Evolutionary conservation across 164 flowering plant species (phyloP).

Genomic region (Magnolia officinalis): DNA sequence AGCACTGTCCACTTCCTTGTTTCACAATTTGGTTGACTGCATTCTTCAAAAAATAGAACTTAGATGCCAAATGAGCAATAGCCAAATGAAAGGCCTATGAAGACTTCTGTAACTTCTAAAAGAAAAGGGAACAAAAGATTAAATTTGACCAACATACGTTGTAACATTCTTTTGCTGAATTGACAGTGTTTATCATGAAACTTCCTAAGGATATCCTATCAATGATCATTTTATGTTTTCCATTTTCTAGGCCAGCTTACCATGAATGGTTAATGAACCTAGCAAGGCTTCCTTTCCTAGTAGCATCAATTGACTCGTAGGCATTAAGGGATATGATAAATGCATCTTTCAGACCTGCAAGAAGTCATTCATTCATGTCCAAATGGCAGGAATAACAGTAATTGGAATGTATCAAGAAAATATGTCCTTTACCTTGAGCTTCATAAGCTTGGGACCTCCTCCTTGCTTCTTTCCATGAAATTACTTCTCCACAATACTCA

Average conservation of each 20-base stretch:
- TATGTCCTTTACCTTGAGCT: constrained; percentile 47
- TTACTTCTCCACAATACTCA: constrained; percentile 97
- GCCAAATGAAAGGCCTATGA: background rate
- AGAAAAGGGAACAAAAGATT: constrained; percentile 1
- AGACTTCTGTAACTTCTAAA: background rate
- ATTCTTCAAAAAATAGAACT: constrained; percentile 21
- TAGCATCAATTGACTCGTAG: constrained; percentile 81
- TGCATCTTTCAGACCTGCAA: constrained; percentile 83
- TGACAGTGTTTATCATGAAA: background rate
- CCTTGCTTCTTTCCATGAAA: constrained; percentile 81
- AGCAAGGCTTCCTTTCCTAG: constrained; percentile 91
- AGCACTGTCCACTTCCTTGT: constrained; percentile 93
- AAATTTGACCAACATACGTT: background rate
- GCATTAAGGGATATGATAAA: constrained; percentile 80
- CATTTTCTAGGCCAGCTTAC: constrained; percentile 38
- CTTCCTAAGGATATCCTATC: background rate
- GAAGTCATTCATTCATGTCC: constrained; percentile 16
- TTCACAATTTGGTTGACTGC: constrained; percentile 94
- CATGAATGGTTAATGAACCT: constrained; percentile 97
- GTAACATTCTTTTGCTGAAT: background rate
- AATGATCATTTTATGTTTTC: background rate
- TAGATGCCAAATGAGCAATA: constrained; percentile 10
- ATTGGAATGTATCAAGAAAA: background rate
- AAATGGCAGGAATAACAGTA: background rate
- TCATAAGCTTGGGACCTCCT: constrained; percentile 77